These are phyloP conservation scores for Microcera coccophila DNA, from an alignment of 2,329 filamentous ascomycete genomes.

Conservation along the genomic window DNA sequence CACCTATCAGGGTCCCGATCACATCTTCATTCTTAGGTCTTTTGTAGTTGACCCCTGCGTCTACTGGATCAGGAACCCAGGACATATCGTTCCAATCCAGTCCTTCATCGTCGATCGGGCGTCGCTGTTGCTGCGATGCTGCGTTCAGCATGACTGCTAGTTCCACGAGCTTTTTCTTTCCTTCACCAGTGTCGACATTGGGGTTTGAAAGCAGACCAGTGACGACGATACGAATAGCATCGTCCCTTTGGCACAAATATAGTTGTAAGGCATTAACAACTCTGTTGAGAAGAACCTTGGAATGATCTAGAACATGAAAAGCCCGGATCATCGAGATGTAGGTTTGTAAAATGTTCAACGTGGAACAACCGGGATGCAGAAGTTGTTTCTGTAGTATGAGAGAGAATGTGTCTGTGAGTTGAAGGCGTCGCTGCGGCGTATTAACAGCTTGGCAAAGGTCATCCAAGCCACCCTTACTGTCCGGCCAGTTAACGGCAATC, in stretches of 20 bases:
- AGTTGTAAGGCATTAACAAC: conserved; percentile 69
- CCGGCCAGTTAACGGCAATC: conserved; percentile 72
- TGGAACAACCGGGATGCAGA: conserved; percentile 72
- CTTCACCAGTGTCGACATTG: conserved; percentile 47
- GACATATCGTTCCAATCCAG: conserved; percentile 89
- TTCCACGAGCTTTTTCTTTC: conserved; percentile 57
- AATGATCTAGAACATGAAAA: conserved; percentile 71
- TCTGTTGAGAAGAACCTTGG: conserved; percentile 71
- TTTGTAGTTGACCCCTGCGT: conserved; percentile 88
- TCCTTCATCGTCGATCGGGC: conserved; percentile 60
- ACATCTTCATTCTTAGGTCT: conserved; percentile 86
- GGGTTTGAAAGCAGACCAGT: conserved; percentile 65
- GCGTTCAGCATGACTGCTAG: conserved; percentile 64
- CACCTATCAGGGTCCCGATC: conserved; percentile 81
- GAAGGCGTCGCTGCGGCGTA: conserved; percentile 62
- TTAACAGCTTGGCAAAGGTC: conserved; percentile 70
- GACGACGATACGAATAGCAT: conserved; percentile 74
- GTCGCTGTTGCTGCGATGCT: conserved; percentile 50
- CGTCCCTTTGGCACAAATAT: conserved; percentile 73
- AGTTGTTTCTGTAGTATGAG: conserved; percentile 61
- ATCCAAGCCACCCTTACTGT: conserved; percentile 65
- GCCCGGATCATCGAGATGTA: conserved; percentile 78
- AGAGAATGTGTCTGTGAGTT: conserved; percentile 68
- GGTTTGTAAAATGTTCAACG: conserved; percentile 68
- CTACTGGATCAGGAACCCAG: conserved; percentile 89